Base-by-base conservation (phyloP, 139 green algal species). In the Pycnococcus provasolii region DNA sequence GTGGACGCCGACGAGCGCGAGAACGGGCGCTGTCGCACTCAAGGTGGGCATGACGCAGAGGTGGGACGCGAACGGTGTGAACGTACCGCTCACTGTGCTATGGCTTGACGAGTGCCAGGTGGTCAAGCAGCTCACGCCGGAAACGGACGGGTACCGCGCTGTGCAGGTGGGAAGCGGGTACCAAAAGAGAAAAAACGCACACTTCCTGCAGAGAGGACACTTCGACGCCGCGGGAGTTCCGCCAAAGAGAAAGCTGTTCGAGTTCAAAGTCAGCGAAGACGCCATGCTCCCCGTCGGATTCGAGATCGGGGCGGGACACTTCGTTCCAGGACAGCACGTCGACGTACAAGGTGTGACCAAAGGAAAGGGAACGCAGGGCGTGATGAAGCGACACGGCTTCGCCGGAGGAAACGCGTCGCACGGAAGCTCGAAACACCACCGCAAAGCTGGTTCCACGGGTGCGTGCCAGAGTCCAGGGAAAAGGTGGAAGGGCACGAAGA, bases 31-130 rank as follows among this genome's bases (percentile, higher is more conserved):
- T 55, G 83, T 97, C 7, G 92, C 87, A 0, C 73, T 95, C 13
- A 98, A 98, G 77, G 87, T 81, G 0, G 94, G 94, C 62, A 98
- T 99, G 93, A 97, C 88, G 3, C 83, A 91, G 67, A 84, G 89
- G 55, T 99, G 94, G 94, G 90, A 97, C 70, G 75, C 90, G 67
- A 88, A 87, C 70, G 90, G 89, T 3, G 77, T 75, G 9, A 72
- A 86, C 0, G 70, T 95, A 3, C 90, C 94, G 13, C 73, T 98
- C 13, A 99, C 93, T 0, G 86, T 99, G 11, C 77, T 99, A 2
- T 97, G 90, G 88, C 67, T 99, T 0, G 93, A 99, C 65, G 84
- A 95, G 48, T 96, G 90, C 79, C 76, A 90, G 85, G 88, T 94
- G 53, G 91, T 98, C 3, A 81, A 90, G 42, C 86, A 90, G 51